Evolutionary conservation across 768 basidiomycete species (phyloP), one percentile per base, ranked within the genome.

Genomic region (Chlorophyllum brunneum): DNA sequence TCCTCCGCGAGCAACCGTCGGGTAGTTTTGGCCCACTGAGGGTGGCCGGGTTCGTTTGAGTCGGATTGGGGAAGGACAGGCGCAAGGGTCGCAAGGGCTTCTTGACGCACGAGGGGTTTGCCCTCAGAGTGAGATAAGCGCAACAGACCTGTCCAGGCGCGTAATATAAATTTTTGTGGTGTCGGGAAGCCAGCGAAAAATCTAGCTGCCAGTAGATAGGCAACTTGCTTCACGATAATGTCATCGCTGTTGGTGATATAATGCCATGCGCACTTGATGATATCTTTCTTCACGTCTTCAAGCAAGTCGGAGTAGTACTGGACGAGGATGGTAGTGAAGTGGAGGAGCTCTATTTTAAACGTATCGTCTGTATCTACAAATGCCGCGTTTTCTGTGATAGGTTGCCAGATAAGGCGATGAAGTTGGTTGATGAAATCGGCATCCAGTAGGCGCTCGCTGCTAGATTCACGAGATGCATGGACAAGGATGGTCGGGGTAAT

Each of bases 231-330:
- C 61, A 97, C 91, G 16, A 94, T 83, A 4, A 86, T 79, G 65
- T 98, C 97, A 36, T 95, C 92, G 49, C 75, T 85, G 46, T 62
- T 62, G 5, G 78, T 79, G 58, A 95, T 89, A 60, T 86, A 90
- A 60, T 86, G 80, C 93, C 93, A 98, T 16, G 92, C 91, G 52
- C 88, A 88, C 65, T 88, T 90, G 71, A 98, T 94, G 58, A 98
- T 84, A 54, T 95, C 91, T 65, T 94, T 98, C 67, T 88, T 83
- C 31, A 80, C 82, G 39, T 92, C 87, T 54, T 82, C 82, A 37
- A 97, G 75, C n/a, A 91, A 67, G n/a, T 81, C 71, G 2, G 85
- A 79, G 58, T 92, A 94, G 60, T 87, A 78, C 54, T 95, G 88
- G 3, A 98, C 86, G 55, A 99, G 78, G 29, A 92, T 75, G 0